Conservation (phyloP, 176 grass and related monocot species). For the Triticum aestivum region IWGSC_CS_RefSeq_v2.1 NC_057810.1:492279059-492279558, state of each 20-base stretch:
- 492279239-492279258: background rate
- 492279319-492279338: background rate
- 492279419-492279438: background rate
- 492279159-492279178: no score
- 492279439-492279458: background rate
- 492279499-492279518: constrained; percentile 46
- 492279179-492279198: no score
- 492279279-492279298: background rate
- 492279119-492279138: no score
- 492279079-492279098: no score
- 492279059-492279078: no score
- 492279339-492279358: background rate
- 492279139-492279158: no score
- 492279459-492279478: background rate
- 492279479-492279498: background rate
- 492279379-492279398: no score
- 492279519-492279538: constrained; percentile 43
- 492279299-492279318: background rate
- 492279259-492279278: background rate
- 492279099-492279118: no score
- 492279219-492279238: background rate
- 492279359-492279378: background rate
- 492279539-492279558: constrained; percentile 36
- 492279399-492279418: background rate
- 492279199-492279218: no score